Conservation (phyloP, 352 stramenopile genomes). For the Plasmopara halstedii region DNA sequence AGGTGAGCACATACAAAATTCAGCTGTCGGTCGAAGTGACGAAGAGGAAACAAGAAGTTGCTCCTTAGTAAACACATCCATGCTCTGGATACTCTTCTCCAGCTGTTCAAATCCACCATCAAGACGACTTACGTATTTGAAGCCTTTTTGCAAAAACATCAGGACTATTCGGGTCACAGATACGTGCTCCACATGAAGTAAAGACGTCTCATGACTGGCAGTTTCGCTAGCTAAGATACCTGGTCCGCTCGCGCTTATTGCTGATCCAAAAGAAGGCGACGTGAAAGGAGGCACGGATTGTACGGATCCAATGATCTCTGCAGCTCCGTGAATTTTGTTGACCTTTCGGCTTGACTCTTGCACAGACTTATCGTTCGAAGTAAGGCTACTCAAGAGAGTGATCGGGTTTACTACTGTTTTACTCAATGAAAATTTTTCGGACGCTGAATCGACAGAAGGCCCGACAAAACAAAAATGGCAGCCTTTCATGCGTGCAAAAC, state of each 20-base stretch:
- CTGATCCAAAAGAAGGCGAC: conserved; percentile 11
- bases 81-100: conserved; percentile 50
- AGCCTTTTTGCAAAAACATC: conserved; percentile 83
- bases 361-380: conserved; percentile 45
- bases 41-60: conserved; percentile 59
- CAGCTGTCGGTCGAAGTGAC: neutral
- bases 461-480: conserved; percentile 87
- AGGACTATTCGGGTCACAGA: conserved; percentile 72
- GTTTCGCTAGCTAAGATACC: conserved; percentile 29
- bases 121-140: conserved; percentile 79
- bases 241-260: conserved; percentile 19
- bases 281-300: conserved; percentile 1
- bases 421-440: conserved; percentile 23
- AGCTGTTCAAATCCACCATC: conserved; percentile 78
- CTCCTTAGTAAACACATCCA: conserved; percentile 61
- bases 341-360: conserved; percentile 15
- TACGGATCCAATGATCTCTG: conserved; percentile 3
- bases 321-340: conserved; percentile 6
- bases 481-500: conserved; percentile 80
- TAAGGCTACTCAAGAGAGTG: conserved; percentile 40
- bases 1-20: conserved; percentile 1
- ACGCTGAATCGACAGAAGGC: conserved; percentile 27
- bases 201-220: conserved; percentile 20
- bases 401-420: conserved; percentile 46
- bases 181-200: conserved; percentile 45